Evolutionary conservation across 441 rosid genomes (phyloP), one percentile per base, ranked within the genome.

Genomic region (Euphorbia corollata): DNA sequence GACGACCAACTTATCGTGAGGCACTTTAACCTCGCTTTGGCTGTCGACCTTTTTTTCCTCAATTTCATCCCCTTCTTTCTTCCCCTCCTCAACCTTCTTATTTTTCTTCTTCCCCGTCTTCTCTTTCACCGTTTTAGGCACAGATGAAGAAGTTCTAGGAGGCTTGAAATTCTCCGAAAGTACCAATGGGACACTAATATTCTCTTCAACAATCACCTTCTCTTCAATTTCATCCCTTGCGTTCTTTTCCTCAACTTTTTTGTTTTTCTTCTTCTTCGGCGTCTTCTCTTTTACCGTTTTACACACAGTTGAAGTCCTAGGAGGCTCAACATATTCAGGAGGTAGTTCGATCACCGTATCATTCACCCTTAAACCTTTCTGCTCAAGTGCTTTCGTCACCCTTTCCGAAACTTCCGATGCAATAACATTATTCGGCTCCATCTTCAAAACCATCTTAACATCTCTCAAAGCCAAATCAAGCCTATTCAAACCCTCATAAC

Each of bases 401-500:
- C 87, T 78, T 45, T 85, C 92, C 41, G 78, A 80, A 62, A 90
- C 73, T 74, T 92, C 98, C 20, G 83, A 67, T 5, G 95, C 98
- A 20, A 80, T 72, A 2, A 69, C 73, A 74, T 90, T 92, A 63
- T 82, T 85, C 0, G 97, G 96, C 72, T 92, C 98, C 78, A 87
- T 82, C 38, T 76, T 79, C 72, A 92, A 75, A 36, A 92, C 94
- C 69, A 65, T 68, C 60, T 77, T 76, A 50, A 87, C 90, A 85
- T 92, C 98, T 76, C 91, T 86, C 70, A 85, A 75, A 22, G 96
- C 96, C 71, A 86, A 86, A 79, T 90, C 97, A 66, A 89, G 56
- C 77, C 85, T 80, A 55, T 89, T 90, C 90, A 93, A 80, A 47
- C 87, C 84, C 77, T 90, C 90, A 65, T 88, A 93, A 72, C 98